A percentile compares a stretch with the other conserved stretches of the same genome.
Evolutionary conservation across 108 stramenopile species (phyloP).

Genomic region (Poteriospumella lacustris): DNA sequence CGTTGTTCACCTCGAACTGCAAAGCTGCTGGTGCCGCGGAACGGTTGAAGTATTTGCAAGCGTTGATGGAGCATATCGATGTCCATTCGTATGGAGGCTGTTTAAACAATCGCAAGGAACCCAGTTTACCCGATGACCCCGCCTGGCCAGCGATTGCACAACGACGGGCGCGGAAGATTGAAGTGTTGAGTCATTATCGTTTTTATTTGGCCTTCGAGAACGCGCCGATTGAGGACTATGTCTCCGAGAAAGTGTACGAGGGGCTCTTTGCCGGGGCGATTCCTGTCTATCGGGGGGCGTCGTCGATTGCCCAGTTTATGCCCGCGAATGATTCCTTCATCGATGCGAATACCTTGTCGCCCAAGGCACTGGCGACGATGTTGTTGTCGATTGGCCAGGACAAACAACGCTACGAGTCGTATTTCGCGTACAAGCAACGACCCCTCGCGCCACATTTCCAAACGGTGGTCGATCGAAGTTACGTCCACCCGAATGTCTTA

Average conservation of each 20-base stretch:
- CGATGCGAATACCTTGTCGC: constrained; percentile 17
- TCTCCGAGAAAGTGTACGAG: constrained; percentile 40
- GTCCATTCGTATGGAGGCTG: constrained; percentile 48
- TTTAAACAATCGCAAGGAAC: constrained; percentile 39
- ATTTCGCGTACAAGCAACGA: neutral
- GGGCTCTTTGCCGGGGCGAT: constrained; percentile 42
- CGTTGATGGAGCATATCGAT: constrained; percentile 37
- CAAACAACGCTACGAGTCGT: neutral
- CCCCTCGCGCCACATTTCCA: neutral
- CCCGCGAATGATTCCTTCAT: constrained; percentile 27
- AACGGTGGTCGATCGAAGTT: neutral
- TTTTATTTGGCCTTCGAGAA: constrained; percentile 52
- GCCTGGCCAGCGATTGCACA: constrained; percentile 4
- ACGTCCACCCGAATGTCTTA: constrained; percentile 20
- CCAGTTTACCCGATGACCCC: constrained; percentile 1
- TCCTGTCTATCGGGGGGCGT: constrained; percentile 48
- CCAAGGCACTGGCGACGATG: neutral
- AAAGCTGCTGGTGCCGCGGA: constrained; percentile 37
- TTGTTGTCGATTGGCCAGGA: neutral
- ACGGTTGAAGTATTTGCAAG: constrained; percentile 33
- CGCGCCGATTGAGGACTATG: constrained; percentile 11
- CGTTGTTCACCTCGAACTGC: constrained; percentile 51
- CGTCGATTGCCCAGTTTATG: constrained; percentile 33
- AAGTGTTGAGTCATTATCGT: constrained; percentile 37
- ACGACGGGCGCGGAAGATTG: constrained; percentile 38